Evolutionary conservation across 345 rosid genomes (phyloP).

Genomic region (Combretum micranthum): DNA sequence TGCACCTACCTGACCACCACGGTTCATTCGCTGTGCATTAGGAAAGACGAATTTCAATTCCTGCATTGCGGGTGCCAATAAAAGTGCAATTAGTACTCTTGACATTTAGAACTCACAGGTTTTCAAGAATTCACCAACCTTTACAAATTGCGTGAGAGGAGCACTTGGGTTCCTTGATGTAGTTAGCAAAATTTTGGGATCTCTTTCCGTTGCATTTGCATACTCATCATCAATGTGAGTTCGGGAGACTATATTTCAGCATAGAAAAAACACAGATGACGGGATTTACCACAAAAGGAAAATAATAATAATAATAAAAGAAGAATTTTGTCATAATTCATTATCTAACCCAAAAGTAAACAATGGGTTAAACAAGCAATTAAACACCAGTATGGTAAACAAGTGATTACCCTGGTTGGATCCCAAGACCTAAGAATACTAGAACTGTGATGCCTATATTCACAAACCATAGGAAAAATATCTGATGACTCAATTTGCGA

Average conservation of each 20-base stretch:
- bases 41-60: constrained; percentile 84
- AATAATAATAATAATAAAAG: too few relatives aligned
- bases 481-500: too few relatives aligned
- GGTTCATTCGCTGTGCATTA: constrained; percentile 67
- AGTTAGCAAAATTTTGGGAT: constrained; percentile 80
- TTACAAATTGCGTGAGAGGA: constrained; percentile 65
- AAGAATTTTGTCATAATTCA: too few relatives aligned
- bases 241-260: constrained; percentile 46
- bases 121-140: constrained; percentile 31
- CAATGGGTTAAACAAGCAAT: too few relatives aligned
- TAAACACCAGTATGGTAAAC: too few relatives aligned
- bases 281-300: too few relatives aligned
- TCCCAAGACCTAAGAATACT: too few relatives aligned
- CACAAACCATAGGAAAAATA: too few relatives aligned
- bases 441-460: too few relatives aligned
- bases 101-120: too few relatives aligned
- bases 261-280: constrained; percentile 5
- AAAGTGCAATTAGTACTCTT: neutral
- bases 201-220: constrained; percentile 55
- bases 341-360: too few relatives aligned
- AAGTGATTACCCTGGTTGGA: too few relatives aligned
- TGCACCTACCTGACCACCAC: constrained; percentile 72
- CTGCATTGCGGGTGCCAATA: constrained; percentile 27
- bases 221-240: constrained; percentile 87
- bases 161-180: constrained; percentile 88